Evolutionary conservation across 495 filamentous ascomycete genomes (phyloP).

Genomic region (Talaromyces adpressus): DNA sequence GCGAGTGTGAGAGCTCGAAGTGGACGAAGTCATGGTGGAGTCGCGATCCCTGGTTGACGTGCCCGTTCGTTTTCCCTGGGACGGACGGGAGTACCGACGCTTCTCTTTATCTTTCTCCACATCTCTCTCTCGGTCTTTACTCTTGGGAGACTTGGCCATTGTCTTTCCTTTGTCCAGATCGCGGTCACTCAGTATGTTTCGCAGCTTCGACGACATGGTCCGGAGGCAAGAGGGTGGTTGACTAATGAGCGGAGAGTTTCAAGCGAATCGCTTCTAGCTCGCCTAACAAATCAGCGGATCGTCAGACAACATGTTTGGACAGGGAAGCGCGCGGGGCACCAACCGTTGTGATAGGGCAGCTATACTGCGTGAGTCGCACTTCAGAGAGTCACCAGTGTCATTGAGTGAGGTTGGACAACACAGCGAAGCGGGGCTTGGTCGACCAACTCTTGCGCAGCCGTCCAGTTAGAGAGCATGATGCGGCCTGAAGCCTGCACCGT

Average conservation of each 20-base stretch:
- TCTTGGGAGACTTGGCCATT: constrained; percentile 27
- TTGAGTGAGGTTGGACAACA: background rate
- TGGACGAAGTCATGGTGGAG: constrained; percentile 29
- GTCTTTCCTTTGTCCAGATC: constrained; percentile 26
- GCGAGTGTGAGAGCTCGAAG: constrained; percentile 24
- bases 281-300: background rate
- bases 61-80: constrained; percentile 32
- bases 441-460: background rate
- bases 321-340: constrained; percentile 3
- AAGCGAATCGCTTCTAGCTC: background rate
- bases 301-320: background rate
- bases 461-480: background rate
- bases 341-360: background rate
- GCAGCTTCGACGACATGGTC: constrained; percentile 36
- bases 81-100: constrained; percentile 24
- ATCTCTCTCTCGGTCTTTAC: constrained; percentile 21
- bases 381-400: background rate
- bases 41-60: constrained; percentile 43
- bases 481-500: background rate
- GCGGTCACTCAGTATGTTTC: constrained; percentile 31
- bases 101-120: constrained; percentile 15
- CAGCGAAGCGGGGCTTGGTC: background rate
- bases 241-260: background rate
- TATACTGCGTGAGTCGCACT: background rate
- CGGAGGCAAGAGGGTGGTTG: constrained; percentile 11